These are phyloP conservation scores for Russula griseocarnosa DNA, from an alignment of 768 basidiomycete species.

Conservation along the genomic window DNA sequence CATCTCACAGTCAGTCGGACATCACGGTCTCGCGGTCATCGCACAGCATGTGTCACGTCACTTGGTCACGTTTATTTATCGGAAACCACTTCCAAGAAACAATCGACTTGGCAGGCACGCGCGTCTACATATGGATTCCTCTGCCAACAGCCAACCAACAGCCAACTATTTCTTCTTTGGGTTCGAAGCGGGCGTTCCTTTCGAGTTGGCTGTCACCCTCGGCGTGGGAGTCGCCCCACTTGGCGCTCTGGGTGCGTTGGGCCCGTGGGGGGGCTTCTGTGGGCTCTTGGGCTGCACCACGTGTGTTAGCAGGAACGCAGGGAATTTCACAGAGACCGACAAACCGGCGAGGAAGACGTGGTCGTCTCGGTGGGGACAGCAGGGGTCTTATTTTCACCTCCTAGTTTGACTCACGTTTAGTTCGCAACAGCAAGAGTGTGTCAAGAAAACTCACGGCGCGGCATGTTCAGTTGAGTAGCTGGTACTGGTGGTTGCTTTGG, in stretches of 20 bases:
- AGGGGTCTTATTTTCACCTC: neutral
- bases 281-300: neutral
- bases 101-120: neutral
- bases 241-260: neutral
- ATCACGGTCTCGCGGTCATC: no score
- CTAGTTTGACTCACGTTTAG: conserved; percentile 7
- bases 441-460: conserved; percentile 13
- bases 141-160: no score
- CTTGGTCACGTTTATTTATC: no score
- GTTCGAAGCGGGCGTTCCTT: neutral
- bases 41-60: no score
- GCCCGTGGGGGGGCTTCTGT: neutral
- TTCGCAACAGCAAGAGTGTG: neutral
- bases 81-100: no score
- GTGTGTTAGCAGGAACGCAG: neutral
- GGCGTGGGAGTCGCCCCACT: neutral
- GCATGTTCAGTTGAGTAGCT: conserved; percentile 15
- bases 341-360: conserved; percentile 5
- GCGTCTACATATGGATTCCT: no score
- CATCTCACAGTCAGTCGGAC: no score
- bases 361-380: neutral
- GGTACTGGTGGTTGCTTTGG: conserved; percentile 10
- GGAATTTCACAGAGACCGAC: neutral
- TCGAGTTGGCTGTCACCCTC: neutral
- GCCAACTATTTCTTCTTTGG: neutral